Percentiles rank a stretch among this genome's conserved stretches.
phyloP scores from a whole-genome alignment of 1,284 basidiomycete genomes.

The Pholiota adiposa region DNA sequence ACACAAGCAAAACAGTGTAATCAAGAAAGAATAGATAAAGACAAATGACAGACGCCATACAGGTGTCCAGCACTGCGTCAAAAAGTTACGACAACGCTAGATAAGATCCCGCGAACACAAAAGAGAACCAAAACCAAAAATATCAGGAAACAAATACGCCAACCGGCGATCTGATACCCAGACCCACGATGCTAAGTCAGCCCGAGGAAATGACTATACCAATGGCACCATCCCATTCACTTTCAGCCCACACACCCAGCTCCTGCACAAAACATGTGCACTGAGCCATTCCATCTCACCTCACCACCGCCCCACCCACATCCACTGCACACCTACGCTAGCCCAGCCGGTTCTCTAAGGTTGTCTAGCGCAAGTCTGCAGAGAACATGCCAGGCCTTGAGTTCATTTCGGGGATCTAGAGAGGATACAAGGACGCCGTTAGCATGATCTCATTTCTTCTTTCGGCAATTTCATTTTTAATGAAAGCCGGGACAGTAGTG shows the following conservation, averaged over 20 bases:
- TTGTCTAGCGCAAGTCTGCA: conserved; percentile 60
- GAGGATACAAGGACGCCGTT: background rate
- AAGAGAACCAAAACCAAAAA: background rate
- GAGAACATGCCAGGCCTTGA: conserved; percentile 47
- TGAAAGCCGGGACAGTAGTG: background rate
- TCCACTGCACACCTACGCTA: conserved; percentile 57
- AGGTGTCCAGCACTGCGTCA: background rate
- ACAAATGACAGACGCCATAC: background rate
- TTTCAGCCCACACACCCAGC: background rate
- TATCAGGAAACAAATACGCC: background rate
- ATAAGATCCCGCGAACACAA: background rate
- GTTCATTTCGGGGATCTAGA: conserved; percentile 9
- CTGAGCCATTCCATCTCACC: background rate
- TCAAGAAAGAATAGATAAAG: background rate
- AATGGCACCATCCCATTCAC: background rate
- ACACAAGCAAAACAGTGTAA: background rate
- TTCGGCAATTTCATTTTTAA: background rate
- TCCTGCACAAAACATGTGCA: no score
- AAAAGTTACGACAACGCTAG: background rate
- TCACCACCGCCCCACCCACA: conserved; percentile 39
- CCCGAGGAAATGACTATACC: background rate
- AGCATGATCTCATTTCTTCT: conserved; percentile 1
- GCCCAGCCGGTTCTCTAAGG: conserved; percentile 27
- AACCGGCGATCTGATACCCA: background rate
- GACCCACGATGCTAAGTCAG: background rate